These are phyloP conservation scores for Phytophthora cryptogea DNA, from an alignment of 352 stramenopile genomes.

Conservation along the genomic window DNA sequence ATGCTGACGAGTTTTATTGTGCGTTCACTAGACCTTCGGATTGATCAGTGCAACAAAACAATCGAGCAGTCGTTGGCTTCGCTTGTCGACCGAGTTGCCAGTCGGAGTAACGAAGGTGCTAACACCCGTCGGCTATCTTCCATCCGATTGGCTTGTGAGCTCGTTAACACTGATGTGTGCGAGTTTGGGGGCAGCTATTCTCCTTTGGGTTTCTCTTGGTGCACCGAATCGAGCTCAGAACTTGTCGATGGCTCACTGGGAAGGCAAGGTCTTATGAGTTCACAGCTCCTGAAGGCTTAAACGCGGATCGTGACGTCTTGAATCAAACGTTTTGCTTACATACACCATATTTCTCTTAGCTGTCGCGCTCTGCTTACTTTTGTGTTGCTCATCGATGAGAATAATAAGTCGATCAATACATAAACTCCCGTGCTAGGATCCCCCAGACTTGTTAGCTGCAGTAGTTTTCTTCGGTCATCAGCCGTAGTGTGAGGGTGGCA, in stretches of 20 bases:
- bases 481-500: conserved; percentile 62
- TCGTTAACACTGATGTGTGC: conserved; percentile 48
- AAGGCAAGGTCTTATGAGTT: conserved; percentile 27
- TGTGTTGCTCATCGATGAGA: conserved; percentile 13
- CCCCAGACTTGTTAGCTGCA: conserved; percentile 25
- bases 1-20: conserved; percentile 10
- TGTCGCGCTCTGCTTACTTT: conserved; percentile 14
- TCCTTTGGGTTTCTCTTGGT: conserved; percentile 39
- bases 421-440: conserved; percentile 15
- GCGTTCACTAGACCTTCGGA: conserved; percentile 24
- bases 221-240: conserved; percentile 13
- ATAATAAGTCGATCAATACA: conserved; percentile 27
- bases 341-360: conserved; percentile 31
- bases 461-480: conserved; percentile 53
- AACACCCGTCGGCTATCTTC: conserved; percentile 52
- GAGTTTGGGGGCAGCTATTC: conserved; percentile 39
- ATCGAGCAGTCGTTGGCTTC: conserved; percentile 30
- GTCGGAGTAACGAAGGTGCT: conserved; percentile 27
- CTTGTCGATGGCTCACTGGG: conserved; percentile 15
- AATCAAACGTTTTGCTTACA: conserved; percentile 21
- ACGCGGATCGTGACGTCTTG: neutral
- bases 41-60: conserved; percentile 2
- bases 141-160: conserved; percentile 46
- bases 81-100: conserved; percentile 25
- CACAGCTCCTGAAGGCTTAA: neutral